phyloP scores from a whole-genome alignment of 306 rosid genomes.

The Cyclanthera cordifolia region DNA sequence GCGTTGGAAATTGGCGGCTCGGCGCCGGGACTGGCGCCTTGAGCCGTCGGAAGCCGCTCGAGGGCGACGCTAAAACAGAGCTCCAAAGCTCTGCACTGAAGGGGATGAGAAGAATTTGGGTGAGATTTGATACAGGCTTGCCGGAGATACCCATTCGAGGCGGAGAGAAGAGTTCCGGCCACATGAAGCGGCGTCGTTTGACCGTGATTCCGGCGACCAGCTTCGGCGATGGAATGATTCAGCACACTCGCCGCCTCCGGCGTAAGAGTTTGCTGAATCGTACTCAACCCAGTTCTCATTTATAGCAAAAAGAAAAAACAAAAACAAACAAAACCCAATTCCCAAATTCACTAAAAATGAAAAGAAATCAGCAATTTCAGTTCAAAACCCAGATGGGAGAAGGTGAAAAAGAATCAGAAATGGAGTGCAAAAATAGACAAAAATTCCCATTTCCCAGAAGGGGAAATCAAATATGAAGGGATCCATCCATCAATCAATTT shows the following conservation, averaged over 20 bases:
- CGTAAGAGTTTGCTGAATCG: constrained; percentile 96
- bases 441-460: background rate
- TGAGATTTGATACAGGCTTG: constrained; percentile 95
- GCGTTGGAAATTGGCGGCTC: constrained; percentile 95
- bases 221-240: constrained; percentile 83
- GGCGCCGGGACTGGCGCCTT: constrained; percentile 42
- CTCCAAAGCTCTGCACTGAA: constrained; percentile 92
- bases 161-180: constrained; percentile 69
- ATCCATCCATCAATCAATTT: no score
- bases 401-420: background rate
- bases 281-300: constrained; percentile 95
- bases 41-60: constrained; percentile 80
- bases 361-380: background rate
- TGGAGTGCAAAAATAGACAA: background rate
- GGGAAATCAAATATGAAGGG: no score
- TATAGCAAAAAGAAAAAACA: no score
- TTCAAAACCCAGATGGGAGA: background rate
- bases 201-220: constrained; percentile 82
- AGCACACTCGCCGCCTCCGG: constrained; percentile 91
- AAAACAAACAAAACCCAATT: background rate
- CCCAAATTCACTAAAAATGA: background rate
- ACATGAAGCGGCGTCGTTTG: constrained; percentile 96
- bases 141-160: constrained; percentile 70
- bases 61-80: constrained; percentile 92
- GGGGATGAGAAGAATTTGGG: constrained; percentile 91